These are phyloP conservation scores for Sugiyamaella lignohabitans DNA, from an alignment of 805 yeast genomes.

Conservation along the genomic window DNA sequence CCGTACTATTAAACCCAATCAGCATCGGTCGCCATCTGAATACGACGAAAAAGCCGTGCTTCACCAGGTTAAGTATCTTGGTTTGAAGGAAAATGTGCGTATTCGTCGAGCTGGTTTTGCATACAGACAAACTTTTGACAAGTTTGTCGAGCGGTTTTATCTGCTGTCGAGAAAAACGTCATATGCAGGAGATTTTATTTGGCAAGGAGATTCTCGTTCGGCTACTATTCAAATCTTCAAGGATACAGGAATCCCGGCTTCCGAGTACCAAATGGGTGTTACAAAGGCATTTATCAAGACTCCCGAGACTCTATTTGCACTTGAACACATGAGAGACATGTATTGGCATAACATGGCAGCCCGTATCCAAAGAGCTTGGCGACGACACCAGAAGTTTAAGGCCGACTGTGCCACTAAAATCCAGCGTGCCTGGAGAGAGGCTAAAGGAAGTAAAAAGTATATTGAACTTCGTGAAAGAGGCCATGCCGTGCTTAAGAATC, in stretches of 20 bases:
- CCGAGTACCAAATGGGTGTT: constrained; percentile 88
- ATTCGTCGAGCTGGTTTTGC: constrained; percentile 99
- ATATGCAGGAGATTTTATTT: constrained; percentile 76
- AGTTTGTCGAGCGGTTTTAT: constrained; percentile 91
- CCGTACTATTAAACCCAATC: constrained; percentile 96
- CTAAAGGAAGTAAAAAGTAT: constrained; percentile 71
- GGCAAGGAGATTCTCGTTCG: constrained; percentile 52
- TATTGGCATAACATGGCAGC: constrained; percentile 99
- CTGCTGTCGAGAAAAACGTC: constrained; percentile 82
- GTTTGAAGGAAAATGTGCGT: constrained; percentile 93
- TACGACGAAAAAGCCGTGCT: constrained; percentile 84
- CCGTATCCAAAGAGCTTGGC: constrained; percentile 94
- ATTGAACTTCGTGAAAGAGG: constrained; percentile 86
- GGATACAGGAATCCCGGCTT: constrained; percentile 61
- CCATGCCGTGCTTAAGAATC: constrained; percentile 55
- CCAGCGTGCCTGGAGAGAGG: constrained; percentile 77
- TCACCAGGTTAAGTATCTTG: constrained; percentile 93
- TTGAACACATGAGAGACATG: constrained; percentile 93
- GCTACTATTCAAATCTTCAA: constrained; percentile 49
- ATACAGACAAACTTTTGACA: constrained; percentile 92
- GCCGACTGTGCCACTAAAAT: constrained; percentile 78
- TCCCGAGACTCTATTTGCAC: constrained; percentile 91
- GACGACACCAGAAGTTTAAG: constrained; percentile 72
- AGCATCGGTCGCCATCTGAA: constrained; percentile 82
- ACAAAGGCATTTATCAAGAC: constrained; percentile 91